These are phyloP conservation scores for Ensete glaucum DNA, from an alignment of 176 grass and related monocot genomes.

Conservation along the genomic window DNA sequence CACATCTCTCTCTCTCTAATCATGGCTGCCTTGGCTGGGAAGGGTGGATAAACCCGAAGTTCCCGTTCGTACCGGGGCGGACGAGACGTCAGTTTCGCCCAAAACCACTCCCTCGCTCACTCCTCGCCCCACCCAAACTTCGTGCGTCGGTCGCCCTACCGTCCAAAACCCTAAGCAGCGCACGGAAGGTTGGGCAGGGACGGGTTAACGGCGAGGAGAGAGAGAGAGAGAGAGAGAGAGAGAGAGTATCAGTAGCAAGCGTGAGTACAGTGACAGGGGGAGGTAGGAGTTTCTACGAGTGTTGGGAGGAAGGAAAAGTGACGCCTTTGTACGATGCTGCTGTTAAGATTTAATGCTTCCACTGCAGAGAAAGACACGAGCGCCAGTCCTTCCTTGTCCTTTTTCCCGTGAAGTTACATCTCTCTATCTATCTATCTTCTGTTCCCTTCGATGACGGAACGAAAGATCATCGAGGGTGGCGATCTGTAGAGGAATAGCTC, in stretches of 20 bases:
- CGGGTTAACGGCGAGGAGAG: too few relatives aligned
- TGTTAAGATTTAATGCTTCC: neutral
- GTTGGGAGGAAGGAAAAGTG: neutral
- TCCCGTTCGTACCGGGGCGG: constrained; percentile 11
- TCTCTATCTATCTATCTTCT: neutral
- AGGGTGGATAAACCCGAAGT: neutral
- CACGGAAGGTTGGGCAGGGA: too few relatives aligned
- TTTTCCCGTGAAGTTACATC: neutral
- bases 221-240: too few relatives aligned
- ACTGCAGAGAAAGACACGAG: neutral
- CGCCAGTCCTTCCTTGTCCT: neutral
- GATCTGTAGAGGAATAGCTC: too few relatives aligned
- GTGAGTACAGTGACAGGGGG: too few relatives aligned
- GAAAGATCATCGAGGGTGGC: neutral
- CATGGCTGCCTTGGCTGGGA: neutral
- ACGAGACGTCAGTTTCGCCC: neutral
- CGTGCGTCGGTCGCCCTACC: too few relatives aligned
- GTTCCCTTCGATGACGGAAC: neutral
- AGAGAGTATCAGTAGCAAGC: too few relatives aligned
- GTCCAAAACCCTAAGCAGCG: too few relatives aligned
- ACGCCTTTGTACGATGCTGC: neutral
- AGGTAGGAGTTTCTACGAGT: neutral
- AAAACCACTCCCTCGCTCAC: too few relatives aligned
- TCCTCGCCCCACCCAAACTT: too few relatives aligned
- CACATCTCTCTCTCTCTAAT: neutral